Evolutionary conservation across 805 yeast species (phyloP).

Genomic region (Wickerhamiella domercqiae): DNA sequence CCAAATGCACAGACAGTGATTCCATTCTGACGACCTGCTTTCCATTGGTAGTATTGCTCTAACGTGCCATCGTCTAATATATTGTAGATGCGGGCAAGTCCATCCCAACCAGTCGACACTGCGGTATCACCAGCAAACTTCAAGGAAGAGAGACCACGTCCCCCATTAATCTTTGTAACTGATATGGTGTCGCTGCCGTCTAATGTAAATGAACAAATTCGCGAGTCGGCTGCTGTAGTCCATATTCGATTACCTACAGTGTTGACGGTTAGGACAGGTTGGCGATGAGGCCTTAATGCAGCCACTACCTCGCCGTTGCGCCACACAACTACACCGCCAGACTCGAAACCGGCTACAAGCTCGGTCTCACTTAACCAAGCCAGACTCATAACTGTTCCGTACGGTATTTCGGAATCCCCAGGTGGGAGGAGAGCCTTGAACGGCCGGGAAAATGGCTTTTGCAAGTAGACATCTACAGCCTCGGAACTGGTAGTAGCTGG

Average conservation of each 20-base stretch:
- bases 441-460: slow-evolving; percentile 19
- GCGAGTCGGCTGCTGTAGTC: slow-evolving; percentile 23
- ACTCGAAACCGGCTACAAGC: slow-evolving; percentile 49
- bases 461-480: slow-evolving; percentile 43
- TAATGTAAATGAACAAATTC: slow-evolving; percentile 11
- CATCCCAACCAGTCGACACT: slow-evolving; percentile 29
- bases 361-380: slow-evolving; percentile 25
- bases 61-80: slow-evolving; percentile 4
- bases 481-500: slow-evolving; percentile 55
- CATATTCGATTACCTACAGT: slow-evolving; percentile 15
- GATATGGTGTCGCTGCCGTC: slow-evolving; percentile 5
- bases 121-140: slow-evolving; percentile 16
- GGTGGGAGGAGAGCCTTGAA: slow-evolving; percentile 7
- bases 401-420: neutral
- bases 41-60: slow-evolving; percentile 22
- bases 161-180: slow-evolving; percentile 9
- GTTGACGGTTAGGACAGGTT: slow-evolving; percentile 22
- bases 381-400: slow-evolving; percentile 55
- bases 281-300: slow-evolving; percentile 17
- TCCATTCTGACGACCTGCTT: slow-evolving; percentile 21
- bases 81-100: slow-evolving; percentile 23
- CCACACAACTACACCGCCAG: slow-evolving; percentile 40
- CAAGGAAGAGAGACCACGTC: slow-evolving; percentile 19
- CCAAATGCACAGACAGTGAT: slow-evolving; percentile 12
- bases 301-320: slow-evolving; percentile 5